Evolutionary conservation across 1,139 yeast genomes (phyloP).

Genomic region (Candida sp.): DNA sequence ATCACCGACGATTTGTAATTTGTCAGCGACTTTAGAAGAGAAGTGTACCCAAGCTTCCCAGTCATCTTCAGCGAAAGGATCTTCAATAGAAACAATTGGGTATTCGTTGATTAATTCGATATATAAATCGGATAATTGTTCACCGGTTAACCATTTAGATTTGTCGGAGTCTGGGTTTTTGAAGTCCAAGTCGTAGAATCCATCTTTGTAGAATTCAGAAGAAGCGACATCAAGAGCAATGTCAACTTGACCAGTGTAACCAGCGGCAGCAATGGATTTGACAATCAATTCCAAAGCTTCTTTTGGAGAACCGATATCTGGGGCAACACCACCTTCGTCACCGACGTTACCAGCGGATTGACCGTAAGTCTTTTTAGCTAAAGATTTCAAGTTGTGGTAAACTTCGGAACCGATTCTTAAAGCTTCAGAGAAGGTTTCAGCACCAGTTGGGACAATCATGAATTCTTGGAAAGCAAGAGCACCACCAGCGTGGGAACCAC

Average conservation of each 20-base stretch:
- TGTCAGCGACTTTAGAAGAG: conserved; percentile 63
- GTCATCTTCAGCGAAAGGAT: conserved; percentile 98
- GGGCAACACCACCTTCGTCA: conserved; percentile 99
- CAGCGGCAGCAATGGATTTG: conserved; percentile 84
- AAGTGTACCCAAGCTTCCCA: conserved; percentile 97
- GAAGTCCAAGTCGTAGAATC: conserved; percentile 90
- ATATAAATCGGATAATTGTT: conserved; percentile 82
- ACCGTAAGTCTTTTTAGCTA: conserved; percentile 92
- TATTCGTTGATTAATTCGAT: conserved; percentile 72
- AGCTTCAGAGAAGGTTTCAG: conserved; percentile 86
- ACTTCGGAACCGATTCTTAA: conserved; percentile 95
- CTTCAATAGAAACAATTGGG: conserved; percentile 97
- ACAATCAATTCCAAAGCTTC: conserved; percentile 94
- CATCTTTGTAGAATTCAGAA: conserved; percentile 94
- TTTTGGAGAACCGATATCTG: conserved; percentile 86
- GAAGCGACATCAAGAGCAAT: conserved; percentile 97
- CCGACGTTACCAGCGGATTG: conserved; percentile 98
- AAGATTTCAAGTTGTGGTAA: conserved; percentile 88
- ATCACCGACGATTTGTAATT: conserved; percentile 90
- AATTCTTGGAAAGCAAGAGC: conserved; percentile 97
- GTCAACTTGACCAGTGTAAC: conserved; percentile 85
- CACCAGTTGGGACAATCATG: conserved; percentile 95
- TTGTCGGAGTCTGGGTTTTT: conserved; percentile 90
- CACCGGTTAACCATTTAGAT: conserved; percentile 86
- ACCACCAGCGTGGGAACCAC: conserved; percentile 99